Conservation (phyloP, 2,329 filamentous ascomycete genomes). For the Hypoxylon sp. region DNA sequence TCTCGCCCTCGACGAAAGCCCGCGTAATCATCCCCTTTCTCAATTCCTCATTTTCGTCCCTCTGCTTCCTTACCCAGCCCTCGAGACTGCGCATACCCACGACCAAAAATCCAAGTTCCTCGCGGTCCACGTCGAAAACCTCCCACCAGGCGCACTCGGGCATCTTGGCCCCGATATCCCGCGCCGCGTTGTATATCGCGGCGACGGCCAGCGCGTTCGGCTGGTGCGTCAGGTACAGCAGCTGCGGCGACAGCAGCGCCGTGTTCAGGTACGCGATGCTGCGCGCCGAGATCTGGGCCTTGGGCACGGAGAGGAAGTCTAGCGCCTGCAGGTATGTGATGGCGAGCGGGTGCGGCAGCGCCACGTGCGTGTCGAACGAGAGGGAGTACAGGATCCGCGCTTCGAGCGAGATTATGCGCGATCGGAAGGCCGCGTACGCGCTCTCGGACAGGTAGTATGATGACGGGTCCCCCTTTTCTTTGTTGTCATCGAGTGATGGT, state of each 20-base stretch:
- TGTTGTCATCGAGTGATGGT: slow-evolving; percentile 19
- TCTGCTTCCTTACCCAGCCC: slow-evolving; percentile 75
- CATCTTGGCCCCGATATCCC: slow-evolving; percentile 81
- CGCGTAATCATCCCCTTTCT: slow-evolving; percentile 69
- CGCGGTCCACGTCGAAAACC: slow-evolving; percentile 94
- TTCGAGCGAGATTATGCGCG: slow-evolving; percentile 79
- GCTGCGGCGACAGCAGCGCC: slow-evolving; percentile 86
- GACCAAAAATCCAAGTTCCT: slow-evolving; percentile 93
- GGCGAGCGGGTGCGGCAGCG: slow-evolving; percentile 86
- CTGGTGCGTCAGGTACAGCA: slow-evolving; percentile 93
- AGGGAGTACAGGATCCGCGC: slow-evolving; percentile 81
- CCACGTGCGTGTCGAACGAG: slow-evolving; percentile 86
- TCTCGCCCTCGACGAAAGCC: slow-evolving; percentile 70
- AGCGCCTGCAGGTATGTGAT: slow-evolving; percentile 95
- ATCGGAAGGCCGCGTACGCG: slow-evolving; percentile 75
- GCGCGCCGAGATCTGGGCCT: slow-evolving; percentile 71
- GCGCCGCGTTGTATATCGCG: slow-evolving; percentile 89
- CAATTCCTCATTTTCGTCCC: slow-evolving; percentile 66
- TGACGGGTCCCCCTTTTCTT: slow-evolving; percentile 58
- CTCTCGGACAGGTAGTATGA: slow-evolving; percentile 81
- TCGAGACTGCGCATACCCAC: slow-evolving; percentile 86
- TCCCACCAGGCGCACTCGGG: slow-evolving; percentile 96
- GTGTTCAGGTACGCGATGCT: slow-evolving; percentile 87
- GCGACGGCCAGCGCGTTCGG: slow-evolving; percentile 87
- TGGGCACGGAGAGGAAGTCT: slow-evolving; percentile 70